Evolutionary conservation across 495 filamentous ascomycete genomes (phyloP).

Genomic region (Cercophora samala): DNA sequence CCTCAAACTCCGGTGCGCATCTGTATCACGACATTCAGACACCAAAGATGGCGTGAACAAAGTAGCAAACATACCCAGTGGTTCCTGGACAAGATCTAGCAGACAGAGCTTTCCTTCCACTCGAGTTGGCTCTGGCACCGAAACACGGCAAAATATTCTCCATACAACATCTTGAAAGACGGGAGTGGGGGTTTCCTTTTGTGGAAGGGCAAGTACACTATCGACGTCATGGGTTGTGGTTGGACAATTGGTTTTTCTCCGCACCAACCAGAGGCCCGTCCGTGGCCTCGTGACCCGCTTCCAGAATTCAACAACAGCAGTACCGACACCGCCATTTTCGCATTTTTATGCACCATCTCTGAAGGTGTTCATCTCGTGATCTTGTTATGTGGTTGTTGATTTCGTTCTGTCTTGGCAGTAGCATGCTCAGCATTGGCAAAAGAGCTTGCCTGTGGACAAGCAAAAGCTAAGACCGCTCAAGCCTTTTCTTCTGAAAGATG

Average conservation of each 20-base stretch:
- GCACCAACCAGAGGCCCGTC: neutral
- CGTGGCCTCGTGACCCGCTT: neutral
- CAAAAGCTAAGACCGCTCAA: conserved; percentile 4
- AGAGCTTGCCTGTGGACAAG: neutral
- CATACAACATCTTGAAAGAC: no score
- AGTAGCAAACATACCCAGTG: neutral
- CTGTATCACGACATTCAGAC: no score
- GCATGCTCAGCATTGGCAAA: conserved; percentile 1
- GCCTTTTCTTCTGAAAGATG: neutral
- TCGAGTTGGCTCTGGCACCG: neutral
- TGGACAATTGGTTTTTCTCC: conserved; percentile 6
- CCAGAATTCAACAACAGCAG: neutral
- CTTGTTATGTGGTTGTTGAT: neutral
- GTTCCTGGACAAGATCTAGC: neutral
- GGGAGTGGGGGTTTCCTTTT: neutral
- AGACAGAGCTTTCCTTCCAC: neutral
- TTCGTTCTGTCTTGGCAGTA: neutral
- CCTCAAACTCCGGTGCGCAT: neutral
- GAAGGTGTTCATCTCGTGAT: conserved; percentile 1
- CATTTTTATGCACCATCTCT: neutral
- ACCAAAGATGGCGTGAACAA: neutral
- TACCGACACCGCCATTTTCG: neutral
- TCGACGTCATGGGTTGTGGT: conserved; percentile 7
- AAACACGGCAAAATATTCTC: neutral
- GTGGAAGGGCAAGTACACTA: no score